Base-by-base conservation (phyloP, 2,329 filamentous ascomycete species). In the Clathrospora elynae region DNA sequence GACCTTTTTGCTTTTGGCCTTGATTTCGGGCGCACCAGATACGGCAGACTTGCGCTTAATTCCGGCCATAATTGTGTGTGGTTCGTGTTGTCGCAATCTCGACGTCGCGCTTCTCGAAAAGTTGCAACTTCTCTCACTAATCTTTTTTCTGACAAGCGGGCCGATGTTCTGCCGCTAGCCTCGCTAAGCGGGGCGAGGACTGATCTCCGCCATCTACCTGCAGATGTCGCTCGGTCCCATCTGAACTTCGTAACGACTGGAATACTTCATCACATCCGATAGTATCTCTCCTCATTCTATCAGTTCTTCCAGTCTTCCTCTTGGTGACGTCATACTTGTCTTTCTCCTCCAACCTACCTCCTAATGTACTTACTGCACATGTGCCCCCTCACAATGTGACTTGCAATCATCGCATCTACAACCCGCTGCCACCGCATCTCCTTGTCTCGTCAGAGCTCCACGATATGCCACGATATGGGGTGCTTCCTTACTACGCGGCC, bases 1-100 rank as follows among this genome's bases (percentile, higher is more conserved):
- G 38, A 55, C 57, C 40, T 73, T 74, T 53, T 76, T 77, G 45
- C 47, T 60, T 29, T 61, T 63, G 17, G 24, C 29, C 42, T 61
- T 62, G 23, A 28, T 32, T 6, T 63, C 61, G 10, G 51, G 24
- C 11, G 49, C 53, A 22, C 51, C 44, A 19, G 51, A 14, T 13
- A 50, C 53, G 2, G 46, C 42, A 8, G 64, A 61, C 49, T 69
- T 66, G 35, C 59, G 59, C 49, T 69, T 69, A n/a, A 67, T 63
- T 41, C 65, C 66, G n/a, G 62, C 61, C 66, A 69, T 69, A 33
- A 28, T 57, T 10, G 32, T 42, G 29, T 22, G 23, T 24, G 20
- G 35, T 31, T 35, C 24, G 37, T 50, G 35, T 4, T 35, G 45
- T 38, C 36, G 43, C 34, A 26, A 33, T 28, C 42, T 39, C 39